phyloP scores from a whole-genome alignment of 352 stramenopile species.

The Phytophthora pistaciae region DNA sequence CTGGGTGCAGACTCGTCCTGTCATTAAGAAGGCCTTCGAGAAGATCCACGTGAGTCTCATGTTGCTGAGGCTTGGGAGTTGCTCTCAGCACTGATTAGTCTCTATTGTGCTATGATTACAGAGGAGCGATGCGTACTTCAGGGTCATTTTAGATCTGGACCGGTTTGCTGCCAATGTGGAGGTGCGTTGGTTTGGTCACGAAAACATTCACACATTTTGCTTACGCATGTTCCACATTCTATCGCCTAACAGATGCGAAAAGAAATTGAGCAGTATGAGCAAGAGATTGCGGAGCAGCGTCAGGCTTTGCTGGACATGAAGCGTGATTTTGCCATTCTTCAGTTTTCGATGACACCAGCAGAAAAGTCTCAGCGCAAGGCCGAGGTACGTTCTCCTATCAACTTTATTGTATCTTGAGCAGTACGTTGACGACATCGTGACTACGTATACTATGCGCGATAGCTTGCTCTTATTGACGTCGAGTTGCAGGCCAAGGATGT shows the following conservation, averaged over 20 bases:
- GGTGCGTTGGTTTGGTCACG: conserved; percentile 26
- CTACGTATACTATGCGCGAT: conserved; percentile 3
- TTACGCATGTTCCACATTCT: neutral
- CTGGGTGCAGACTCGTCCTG: conserved; percentile 69
- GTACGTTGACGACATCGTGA: neutral
- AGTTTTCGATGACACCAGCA: conserved; percentile 54
- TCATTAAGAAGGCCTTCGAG: conserved; percentile 69
- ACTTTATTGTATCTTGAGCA: neutral
- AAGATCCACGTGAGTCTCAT: conserved; percentile 60
- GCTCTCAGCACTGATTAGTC: conserved; percentile 4
- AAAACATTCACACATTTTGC: neutral
- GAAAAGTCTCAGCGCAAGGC: conserved; percentile 60
- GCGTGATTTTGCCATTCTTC: conserved; percentile 55
- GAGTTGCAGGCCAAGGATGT: conserved; percentile 76
- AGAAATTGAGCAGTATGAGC: conserved; percentile 66
- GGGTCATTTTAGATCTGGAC: conserved; percentile 68
- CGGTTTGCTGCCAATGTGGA: conserved; percentile 65
- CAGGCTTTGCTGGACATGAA: conserved; percentile 42
- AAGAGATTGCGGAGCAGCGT: conserved; percentile 60
- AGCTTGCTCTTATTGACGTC: conserved; percentile 75
- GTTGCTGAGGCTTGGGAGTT: neutral
- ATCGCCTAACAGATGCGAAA: conserved; percentile 48
- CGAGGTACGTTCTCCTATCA: conserved; percentile 45
- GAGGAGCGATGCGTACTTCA: conserved; percentile 69
- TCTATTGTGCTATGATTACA: conserved; percentile 20